Conservation (phyloP, 345 rosid species). For the Aquilaria yunnanensis region DNA sequence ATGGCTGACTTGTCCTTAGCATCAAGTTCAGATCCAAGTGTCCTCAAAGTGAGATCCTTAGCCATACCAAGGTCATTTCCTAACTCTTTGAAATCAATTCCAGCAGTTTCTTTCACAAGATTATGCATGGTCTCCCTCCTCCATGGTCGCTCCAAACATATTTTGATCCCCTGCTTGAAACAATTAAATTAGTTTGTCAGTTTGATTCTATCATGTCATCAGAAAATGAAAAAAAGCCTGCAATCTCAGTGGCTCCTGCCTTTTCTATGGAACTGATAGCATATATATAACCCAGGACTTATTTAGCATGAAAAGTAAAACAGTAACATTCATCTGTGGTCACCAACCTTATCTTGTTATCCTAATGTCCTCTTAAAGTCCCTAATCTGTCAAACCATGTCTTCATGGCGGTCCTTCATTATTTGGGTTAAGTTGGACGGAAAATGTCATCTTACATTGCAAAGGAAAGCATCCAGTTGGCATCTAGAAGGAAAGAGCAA, state of each 20-base stretch:
- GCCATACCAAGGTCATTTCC: conserved; percentile 53
- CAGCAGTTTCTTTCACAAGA: conserved; percentile 76
- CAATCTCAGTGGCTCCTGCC: not conserved
- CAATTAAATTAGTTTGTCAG: conserved; percentile 14
- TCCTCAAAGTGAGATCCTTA: conserved; percentile 50
- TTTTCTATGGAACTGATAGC: too few relatives aligned
- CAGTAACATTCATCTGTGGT: too few relatives aligned
- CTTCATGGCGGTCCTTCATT: too few relatives aligned
- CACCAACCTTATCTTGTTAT: too few relatives aligned
- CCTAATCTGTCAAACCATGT: too few relatives aligned
- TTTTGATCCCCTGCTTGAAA: conserved; percentile 61
- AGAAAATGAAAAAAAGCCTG: not conserved
- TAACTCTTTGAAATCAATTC: conserved; percentile 56
- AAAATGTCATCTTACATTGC: too few relatives aligned
- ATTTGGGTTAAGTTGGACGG: too few relatives aligned
- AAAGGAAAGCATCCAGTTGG: too few relatives aligned
- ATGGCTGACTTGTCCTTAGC: conserved; percentile 64
- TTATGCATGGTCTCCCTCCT: conserved; percentile 95
- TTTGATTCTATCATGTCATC: not conserved
- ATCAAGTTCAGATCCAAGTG: conserved; percentile 51
- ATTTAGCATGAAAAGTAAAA: too few relatives aligned
- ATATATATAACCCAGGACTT: too few relatives aligned
- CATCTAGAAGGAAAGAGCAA: too few relatives aligned
- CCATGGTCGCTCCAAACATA: conserved; percentile 86
- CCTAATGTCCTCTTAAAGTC: too few relatives aligned